Evolutionary conservation across 768 basidiomycete genomes (phyloP), one percentile per base, ranked within the genome.

Genomic region (Bullera alba): DNA sequence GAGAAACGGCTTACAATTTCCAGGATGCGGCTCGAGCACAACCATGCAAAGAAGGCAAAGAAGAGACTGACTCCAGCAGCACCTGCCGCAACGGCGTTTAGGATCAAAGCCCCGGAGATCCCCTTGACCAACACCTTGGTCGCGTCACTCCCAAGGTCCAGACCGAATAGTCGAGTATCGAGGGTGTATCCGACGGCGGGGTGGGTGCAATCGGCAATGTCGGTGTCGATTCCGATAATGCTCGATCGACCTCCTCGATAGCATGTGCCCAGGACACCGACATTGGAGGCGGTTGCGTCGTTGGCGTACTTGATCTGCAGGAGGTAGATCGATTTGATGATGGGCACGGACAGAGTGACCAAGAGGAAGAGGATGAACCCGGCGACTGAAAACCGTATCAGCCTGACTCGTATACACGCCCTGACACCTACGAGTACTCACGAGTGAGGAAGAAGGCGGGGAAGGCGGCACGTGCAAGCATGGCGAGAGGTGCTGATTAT

Each of bases 241-340:
- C n/a, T n/a, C n/a, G n/a, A n/a, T n/a, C n/a, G n/a, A n/a, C 53
- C 54, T 14, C 56, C 74, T 26, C 78, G 77, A 0, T 82, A 82
- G 71, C 88, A 91, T 29, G 83, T 76, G 0, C 88, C 88, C 84
- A 87, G 89, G 4, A 88, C 83, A 3, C 88, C 88, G 54, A 88
- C 84, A 29, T 80, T 77, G 8, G 87, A 79, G 15, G 47, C 58
- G 7, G 51, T 43, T 1, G 37, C 25, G 43, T 77, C 56, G 45
- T 67, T 60, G 12, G 74, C 69, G 10, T 74, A 60, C 15, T 74
- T 58, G 43, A 83, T 74, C 34, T 75, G 72, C 63, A 83, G 80
- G 43, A 83, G 75, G 70, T 76, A 80, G 42, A 84, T 78, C 51
- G 3, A 81, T 83, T 25, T 81, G 67, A 83, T 81, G 72, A 90